These are phyloP conservation scores for Myochromella boudieri DNA, from an alignment of 768 basidiomycete species.

Conservation along the genomic window DNA sequence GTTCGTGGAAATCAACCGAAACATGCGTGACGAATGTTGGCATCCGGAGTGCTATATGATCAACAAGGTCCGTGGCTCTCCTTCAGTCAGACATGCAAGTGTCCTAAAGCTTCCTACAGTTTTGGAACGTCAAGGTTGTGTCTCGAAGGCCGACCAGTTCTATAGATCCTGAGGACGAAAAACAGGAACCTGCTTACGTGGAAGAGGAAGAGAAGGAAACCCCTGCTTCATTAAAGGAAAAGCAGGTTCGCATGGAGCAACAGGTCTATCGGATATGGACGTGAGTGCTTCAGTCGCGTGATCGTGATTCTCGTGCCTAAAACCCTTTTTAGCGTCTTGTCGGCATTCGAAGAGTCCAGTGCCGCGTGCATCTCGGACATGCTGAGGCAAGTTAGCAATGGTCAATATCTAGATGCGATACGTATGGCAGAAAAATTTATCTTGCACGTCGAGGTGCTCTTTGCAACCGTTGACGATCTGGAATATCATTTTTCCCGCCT, in stretches of 20 bases:
- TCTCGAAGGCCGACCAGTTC: slow-evolving; percentile 69
- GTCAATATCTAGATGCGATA: slow-evolving; percentile 94
- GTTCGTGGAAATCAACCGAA: slow-evolving; percentile 99
- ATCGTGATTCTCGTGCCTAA: slow-evolving; percentile 12
- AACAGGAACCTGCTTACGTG: slow-evolving; percentile 53
- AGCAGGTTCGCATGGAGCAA: slow-evolving; percentile 93
- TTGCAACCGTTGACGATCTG: slow-evolving; percentile 95
- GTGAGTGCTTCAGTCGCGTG: slow-evolving; percentile 44
- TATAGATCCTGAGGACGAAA: slow-evolving; percentile 50
- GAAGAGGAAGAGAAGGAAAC: slow-evolving; percentile 85
- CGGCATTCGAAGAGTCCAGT: slow-evolving; percentile 98
- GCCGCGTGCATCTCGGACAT: slow-evolving; percentile 99
- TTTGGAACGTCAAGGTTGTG: slow-evolving; percentile 97
- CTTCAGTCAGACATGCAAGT: slow-evolving; percentile 1
- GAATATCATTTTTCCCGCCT: slow-evolving; percentile 82
- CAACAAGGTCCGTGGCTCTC: slow-evolving; percentile 72
- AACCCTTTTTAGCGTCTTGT: slow-evolving; percentile 65
- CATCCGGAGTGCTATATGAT: slow-evolving; percentile 99
- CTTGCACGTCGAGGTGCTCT: slow-evolving; percentile 95
- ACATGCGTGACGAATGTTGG: slow-evolving; percentile 98
- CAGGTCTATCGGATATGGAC: slow-evolving; percentile 99
- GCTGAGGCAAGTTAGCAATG: slow-evolving; percentile 95
- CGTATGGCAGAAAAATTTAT: slow-evolving; percentile 99
- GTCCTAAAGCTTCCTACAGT: slow-evolving; percentile 45
- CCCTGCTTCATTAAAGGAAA: slow-evolving; percentile 77